These are phyloP conservation scores for Colletotrichum sp. DNA, from an alignment of 2,329 filamentous ascomycete genomes.

Conservation along the genomic window DNA sequence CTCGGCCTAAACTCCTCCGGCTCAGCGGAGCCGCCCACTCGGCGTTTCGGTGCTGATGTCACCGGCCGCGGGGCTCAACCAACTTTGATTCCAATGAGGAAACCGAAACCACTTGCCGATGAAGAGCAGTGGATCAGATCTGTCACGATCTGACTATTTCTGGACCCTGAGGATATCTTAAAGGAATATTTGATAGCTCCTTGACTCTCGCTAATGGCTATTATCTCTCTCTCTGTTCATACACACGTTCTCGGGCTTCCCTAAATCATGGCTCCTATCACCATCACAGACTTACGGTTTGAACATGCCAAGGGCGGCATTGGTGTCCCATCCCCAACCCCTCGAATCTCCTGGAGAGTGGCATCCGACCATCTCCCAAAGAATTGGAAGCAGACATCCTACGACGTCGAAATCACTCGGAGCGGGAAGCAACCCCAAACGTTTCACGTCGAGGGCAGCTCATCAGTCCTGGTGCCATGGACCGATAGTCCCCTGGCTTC, in stretches of 20 bases:
- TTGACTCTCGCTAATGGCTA: background rate
- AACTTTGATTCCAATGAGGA: background rate
- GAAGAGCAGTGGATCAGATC: background rate
- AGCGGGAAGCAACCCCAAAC: background rate
- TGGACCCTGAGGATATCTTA: no score
- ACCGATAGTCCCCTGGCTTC: conserved; percentile 26
- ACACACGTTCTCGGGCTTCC: background rate
- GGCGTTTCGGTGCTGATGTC: conserved; percentile 14
- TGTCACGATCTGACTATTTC: background rate
- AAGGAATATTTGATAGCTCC: background rate
- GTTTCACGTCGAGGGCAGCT: background rate
- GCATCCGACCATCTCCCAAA: background rate
- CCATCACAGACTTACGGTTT: conserved; percentile 8
- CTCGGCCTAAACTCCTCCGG: conserved; percentile 5
- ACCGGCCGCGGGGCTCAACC: conserved; percentile 3
- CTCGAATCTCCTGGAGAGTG: conserved; percentile 23
- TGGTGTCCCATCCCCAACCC: conserved; percentile 11
- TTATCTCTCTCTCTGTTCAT: background rate
- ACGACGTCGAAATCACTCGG: conserved; percentile 22
- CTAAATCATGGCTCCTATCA: background rate
- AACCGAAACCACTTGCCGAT: conserved; percentile 1
- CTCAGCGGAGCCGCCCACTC: background rate
- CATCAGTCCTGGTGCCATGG: conserved; percentile 19
- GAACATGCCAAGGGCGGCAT: conserved; percentile 24
- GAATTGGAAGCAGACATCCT: conserved; percentile 21